Conservation (phyloP, 2,329 filamentous ascomycete species). For the Zarea fungicola region DNA sequence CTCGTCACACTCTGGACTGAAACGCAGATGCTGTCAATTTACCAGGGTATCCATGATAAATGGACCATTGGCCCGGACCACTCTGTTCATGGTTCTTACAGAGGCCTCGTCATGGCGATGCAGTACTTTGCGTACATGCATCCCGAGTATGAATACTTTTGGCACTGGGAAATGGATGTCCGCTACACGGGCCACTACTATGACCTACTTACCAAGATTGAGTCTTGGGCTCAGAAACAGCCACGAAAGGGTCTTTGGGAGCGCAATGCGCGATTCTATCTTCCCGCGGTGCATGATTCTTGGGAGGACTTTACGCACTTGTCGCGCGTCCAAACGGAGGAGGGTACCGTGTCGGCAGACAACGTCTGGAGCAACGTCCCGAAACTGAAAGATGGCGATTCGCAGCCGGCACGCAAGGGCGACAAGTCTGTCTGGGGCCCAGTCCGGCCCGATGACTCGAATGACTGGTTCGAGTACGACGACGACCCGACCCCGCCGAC, state of each 20-base stretch:
- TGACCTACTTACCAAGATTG: constrained; percentile 64
- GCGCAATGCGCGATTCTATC: constrained; percentile 70
- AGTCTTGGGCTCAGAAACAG: constrained; percentile 65
- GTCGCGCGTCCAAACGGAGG: constrained; percentile 69
- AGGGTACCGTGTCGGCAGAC: constrained; percentile 59
- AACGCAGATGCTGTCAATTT: constrained; percentile 84
- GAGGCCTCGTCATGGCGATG: constrained; percentile 88
- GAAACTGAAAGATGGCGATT: constrained; percentile 35
- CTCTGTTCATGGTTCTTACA: constrained; percentile 86
- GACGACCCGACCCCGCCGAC: constrained; percentile 70
- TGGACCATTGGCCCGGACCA: constrained; percentile 61
- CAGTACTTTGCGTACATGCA: constrained; percentile 88
- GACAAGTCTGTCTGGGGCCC: constrained; percentile 81
- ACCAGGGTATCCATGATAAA: constrained; percentile 79
- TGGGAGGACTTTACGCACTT: constrained; percentile 76
- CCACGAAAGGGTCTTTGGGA: constrained; percentile 80
- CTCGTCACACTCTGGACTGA: constrained; percentile 92
- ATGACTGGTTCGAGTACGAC: constrained; percentile 67
- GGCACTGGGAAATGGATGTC: constrained; percentile 95
- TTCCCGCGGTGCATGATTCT: constrained; percentile 68
- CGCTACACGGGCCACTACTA: constrained; percentile 87
- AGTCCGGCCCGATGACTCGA: constrained; percentile 58
- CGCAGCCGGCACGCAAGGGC: constrained; percentile 31
- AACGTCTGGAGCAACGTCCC: constrained; percentile 59
- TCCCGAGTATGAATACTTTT: constrained; percentile 85